A percentile compares a stretch with the other conserved stretches of the same genome.
Conservation (phyloP, 202 grass and related monocot species). For the Digitaria exilis region DNA sequence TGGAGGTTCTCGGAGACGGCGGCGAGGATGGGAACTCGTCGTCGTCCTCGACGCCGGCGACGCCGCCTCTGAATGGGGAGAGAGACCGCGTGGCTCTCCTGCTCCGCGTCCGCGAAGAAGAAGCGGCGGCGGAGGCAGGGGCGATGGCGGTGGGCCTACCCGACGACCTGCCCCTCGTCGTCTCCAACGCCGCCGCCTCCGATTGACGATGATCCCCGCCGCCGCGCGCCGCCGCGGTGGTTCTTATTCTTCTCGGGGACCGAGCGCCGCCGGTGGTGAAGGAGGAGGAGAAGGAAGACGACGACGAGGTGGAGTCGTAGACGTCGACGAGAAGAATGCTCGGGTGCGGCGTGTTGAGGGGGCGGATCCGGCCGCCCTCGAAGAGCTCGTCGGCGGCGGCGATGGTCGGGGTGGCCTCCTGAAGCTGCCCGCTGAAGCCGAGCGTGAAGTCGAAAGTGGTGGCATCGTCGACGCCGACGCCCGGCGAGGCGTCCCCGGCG, state of each 20-base stretch:
- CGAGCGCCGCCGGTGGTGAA: background rate
- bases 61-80: constrained; percentile 59
- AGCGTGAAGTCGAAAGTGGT: constrained; percentile 68
- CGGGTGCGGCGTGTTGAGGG: constrained; percentile 52
- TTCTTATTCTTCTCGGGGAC: constrained; percentile 6
- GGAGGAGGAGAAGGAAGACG: too few relatives aligned
- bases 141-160: background rate
- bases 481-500: background rate
- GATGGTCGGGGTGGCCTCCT: constrained; percentile 45
- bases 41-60: constrained; percentile 32
- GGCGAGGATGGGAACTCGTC: constrained; percentile 39
- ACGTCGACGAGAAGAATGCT: constrained; percentile 1
- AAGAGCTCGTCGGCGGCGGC: constrained; percentile 95
- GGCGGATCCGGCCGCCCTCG: constrained; percentile 90
- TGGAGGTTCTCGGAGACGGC: constrained; percentile 39
- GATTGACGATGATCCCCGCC: background rate
- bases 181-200: background rate
- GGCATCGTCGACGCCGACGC: background rate
- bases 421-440: constrained; percentile 59
- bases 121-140: background rate
- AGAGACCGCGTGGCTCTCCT: constrained; percentile 64
- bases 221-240: too few relatives aligned
- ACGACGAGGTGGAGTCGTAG: background rate
- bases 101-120: constrained; percentile 37
- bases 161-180: constrained; percentile 62